These are phyloP conservation scores for Penicillium verhagenii DNA, from an alignment of 495 filamentous ascomycete genomes.

Conservation along the genomic window DNA sequence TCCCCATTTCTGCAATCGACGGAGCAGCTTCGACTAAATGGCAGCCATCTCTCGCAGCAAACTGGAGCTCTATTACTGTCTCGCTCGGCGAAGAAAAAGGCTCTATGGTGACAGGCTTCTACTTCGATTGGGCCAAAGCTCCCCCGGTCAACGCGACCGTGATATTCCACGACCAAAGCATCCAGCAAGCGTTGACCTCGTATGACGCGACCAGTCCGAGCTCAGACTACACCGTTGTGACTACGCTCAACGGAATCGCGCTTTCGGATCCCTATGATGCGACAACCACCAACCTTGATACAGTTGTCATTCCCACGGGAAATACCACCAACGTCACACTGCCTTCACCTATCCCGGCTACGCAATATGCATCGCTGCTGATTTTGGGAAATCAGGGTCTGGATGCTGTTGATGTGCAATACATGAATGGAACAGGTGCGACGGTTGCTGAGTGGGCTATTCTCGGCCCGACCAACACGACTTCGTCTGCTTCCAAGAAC, in stretches of 20 bases:
- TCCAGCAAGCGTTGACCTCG: conserved; percentile 18
- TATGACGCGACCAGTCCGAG: not conserved
- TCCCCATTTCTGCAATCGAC: conserved; percentile 69
- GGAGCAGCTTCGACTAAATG: conserved; percentile 69
- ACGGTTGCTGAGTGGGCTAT: conserved; percentile 75
- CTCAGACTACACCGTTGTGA: conserved; percentile 17
- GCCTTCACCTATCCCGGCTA: conserved; percentile 28
- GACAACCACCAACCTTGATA: conserved; percentile 22
- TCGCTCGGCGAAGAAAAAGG: conserved; percentile 45
- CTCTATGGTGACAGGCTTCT: conserved; percentile 49
- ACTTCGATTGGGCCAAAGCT: conserved; percentile 65
- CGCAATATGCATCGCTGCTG: conserved; percentile 45
- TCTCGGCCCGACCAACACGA: conserved; percentile 28
- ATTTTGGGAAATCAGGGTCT: conserved; percentile 48
- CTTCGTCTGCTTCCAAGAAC: not conserved
- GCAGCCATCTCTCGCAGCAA: conserved; percentile 58
- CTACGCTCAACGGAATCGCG: conserved; percentile 25
- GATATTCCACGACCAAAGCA: conserved; percentile 51
- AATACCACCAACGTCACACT: conserved; percentile 52
- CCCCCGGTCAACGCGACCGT: conserved; percentile 59
- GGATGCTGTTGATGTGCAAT: conserved; percentile 42
- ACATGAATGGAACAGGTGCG: conserved; percentile 52
- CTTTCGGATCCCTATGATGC: conserved; percentile 40
- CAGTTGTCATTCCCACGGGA: conserved; percentile 37
- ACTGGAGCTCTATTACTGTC: conserved; percentile 47